Conservation (phyloP, 2,329 filamentous ascomycete species). For the Dactylellina drechsleri region DNA sequence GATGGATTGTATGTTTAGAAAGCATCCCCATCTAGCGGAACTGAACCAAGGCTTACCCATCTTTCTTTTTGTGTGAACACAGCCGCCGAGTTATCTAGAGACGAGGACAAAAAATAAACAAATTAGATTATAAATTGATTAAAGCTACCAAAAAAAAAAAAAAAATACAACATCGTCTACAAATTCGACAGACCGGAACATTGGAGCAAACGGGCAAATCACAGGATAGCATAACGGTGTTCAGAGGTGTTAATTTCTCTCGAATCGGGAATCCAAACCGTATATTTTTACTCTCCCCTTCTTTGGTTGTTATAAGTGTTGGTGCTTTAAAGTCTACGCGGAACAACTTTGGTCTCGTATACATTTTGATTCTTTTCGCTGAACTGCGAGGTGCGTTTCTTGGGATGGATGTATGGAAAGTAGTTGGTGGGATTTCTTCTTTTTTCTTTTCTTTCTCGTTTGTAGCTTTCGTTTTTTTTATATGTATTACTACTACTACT, state of each 20-base stretch:
- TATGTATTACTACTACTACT: constrained; percentile 55
- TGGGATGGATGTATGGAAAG: constrained; percentile 12
- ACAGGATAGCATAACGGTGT: constrained; percentile 54
- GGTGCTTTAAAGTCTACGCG: constrained; percentile 2
- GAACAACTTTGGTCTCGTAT: neutral
- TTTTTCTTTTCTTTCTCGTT: constrained; percentile 18
- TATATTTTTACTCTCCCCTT: constrained; percentile 31
- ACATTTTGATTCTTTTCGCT: constrained; percentile 27
- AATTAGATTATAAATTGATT: neutral
- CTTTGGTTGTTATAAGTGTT: neutral
- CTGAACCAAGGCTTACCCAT: constrained; percentile 48
- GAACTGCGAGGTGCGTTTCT: constrained; percentile 41
- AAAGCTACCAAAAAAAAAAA: constrained; percentile 31
- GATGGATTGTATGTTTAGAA: constrained; percentile 65
- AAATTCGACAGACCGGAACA: constrained; percentile 50
- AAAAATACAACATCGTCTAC: constrained; percentile 34
- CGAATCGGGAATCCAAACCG: constrained; percentile 47
- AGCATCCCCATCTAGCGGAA: constrained; percentile 37
- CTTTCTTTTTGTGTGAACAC: constrained; percentile 1
- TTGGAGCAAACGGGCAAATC: constrained; percentile 52
- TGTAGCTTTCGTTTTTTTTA: constrained; percentile 11
- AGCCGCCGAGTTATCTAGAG: constrained; percentile 51
- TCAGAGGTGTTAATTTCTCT: constrained; percentile 54
- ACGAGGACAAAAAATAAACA: neutral
- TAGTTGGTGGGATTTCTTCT: constrained; percentile 32